A percentile compares a stretch with the other conserved stretches of the same genome.
Evolutionary conservation across 495 filamentous ascomycete genomes (phyloP).

Genomic region (Usnea hakonensis): DNA sequence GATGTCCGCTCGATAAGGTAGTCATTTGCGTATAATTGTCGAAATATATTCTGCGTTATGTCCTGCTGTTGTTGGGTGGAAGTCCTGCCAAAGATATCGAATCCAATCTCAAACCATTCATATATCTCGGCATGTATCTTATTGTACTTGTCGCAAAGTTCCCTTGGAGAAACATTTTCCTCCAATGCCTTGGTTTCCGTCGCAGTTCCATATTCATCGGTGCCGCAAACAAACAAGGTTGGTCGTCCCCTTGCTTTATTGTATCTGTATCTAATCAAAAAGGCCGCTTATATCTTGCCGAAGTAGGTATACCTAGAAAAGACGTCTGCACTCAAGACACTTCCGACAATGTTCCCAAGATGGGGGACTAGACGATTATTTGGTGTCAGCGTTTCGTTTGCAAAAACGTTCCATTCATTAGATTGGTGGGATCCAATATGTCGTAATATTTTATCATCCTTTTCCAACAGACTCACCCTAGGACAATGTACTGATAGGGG

Average conservation of each 20-base stretch:
- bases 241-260: slow-evolving; percentile 58
- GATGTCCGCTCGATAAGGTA: slow-evolving; percentile 71
- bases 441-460: no score
- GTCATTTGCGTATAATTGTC: slow-evolving; percentile 67
- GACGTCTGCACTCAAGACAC: slow-evolving; percentile 75
- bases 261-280: slow-evolving; percentile 41
- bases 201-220: slow-evolving; percentile 77
- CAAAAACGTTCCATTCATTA: no score
- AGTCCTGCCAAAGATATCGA: slow-evolving; percentile 80
- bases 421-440: no score
- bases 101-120: slow-evolving; percentile 78
- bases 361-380: slow-evolving; percentile 51
- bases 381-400: background rate
- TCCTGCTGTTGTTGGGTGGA: slow-evolving; percentile 75
- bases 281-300: background rate
- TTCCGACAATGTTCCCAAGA: slow-evolving; percentile 88
- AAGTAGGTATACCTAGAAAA: slow-evolving; percentile 36
- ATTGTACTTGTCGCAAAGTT: slow-evolving; percentile 82
- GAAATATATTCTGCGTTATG: slow-evolving; percentile 81
- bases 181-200: slow-evolving; percentile 75
- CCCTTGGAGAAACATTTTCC: slow-evolving; percentile 58
- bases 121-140: slow-evolving; percentile 77
- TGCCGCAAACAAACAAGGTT: slow-evolving; percentile 49
- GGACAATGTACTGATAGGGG: background rate
- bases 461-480: no score